Conservation (phyloP, 2,329 filamentous ascomycete genomes). For the Pezicula neosporulosa region DNA sequence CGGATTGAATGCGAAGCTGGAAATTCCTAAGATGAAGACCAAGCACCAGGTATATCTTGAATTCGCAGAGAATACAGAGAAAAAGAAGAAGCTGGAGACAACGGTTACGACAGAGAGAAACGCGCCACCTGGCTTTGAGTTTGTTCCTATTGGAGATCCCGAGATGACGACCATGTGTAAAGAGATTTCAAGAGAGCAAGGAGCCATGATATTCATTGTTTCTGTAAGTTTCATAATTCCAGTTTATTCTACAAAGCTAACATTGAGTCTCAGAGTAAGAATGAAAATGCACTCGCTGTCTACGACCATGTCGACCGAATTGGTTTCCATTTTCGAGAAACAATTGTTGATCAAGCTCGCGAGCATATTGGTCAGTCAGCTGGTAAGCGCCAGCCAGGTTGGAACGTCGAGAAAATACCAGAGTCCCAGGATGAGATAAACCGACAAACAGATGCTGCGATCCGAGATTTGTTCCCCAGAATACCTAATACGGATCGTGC, state of each 20-base stretch:
- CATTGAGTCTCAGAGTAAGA: slow-evolving; percentile 9
- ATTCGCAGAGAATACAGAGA: slow-evolving; percentile 60
- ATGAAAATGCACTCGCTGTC: slow-evolving; percentile 23
- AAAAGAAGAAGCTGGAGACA: slow-evolving; percentile 61
- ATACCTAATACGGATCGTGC: slow-evolving; percentile 63
- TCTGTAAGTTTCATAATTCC: slow-evolving; percentile 43
- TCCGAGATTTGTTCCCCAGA: slow-evolving; percentile 61
- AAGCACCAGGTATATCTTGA: slow-evolving; percentile 62
- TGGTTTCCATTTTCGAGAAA: slow-evolving; percentile 57
- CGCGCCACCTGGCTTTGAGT: slow-evolving; percentile 59
- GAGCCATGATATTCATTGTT: slow-evolving; percentile 64
- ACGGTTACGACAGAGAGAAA: slow-evolving; percentile 49
- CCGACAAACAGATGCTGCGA: slow-evolving; percentile 56
- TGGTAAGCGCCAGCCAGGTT: slow-evolving; percentile 24
- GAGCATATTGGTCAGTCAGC: slow-evolving; percentile 25
- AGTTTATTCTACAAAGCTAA: neutral
- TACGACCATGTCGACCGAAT: slow-evolving; percentile 51
- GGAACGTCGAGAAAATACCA: slow-evolving; percentile 55
- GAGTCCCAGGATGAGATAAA: slow-evolving; percentile 57
- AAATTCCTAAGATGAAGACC: slow-evolving; percentile 34
- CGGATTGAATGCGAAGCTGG: slow-evolving; percentile 27
- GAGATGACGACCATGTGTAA: slow-evolving; percentile 59
- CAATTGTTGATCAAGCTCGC: slow-evolving; percentile 54
- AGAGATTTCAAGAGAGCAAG: slow-evolving; percentile 58
- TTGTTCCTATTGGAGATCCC: slow-evolving; percentile 60